Conservation (phyloP, 768 basidiomycete genomes). For the Gloeophyllum trabeum region DNA sequence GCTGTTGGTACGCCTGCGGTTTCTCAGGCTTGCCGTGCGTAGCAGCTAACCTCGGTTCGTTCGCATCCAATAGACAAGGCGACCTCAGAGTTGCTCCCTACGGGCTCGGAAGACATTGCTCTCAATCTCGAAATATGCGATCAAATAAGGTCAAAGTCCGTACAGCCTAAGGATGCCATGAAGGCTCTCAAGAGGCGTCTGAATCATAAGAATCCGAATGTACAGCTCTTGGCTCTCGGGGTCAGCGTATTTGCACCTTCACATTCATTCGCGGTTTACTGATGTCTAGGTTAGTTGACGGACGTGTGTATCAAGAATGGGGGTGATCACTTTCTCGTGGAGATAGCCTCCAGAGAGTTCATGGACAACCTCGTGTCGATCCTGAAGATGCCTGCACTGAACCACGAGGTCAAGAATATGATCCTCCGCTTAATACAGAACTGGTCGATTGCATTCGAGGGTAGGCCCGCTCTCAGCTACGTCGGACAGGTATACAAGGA, state of each 20-base stretch:
- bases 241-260: conserved; percentile 36
- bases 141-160: conserved; percentile 87
- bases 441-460: conserved; percentile 87
- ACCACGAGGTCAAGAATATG: conserved; percentile 73
- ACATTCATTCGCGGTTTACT: conserved; percentile 2
- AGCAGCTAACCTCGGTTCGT: neutral
- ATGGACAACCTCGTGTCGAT: conserved; percentile 89
- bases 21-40: too few species aligned
- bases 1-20: conserved; percentile 51
- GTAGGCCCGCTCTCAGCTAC: conserved; percentile 63
- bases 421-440: conserved; percentile 80
- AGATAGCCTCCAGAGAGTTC: conserved; percentile 83
- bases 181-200: conserved; percentile 78
- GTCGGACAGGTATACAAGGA: conserved; percentile 73
- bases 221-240: conserved; percentile 76
- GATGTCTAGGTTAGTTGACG: conserved; percentile 43
- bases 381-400: conserved; percentile 65
- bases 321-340: conserved; percentile 80
- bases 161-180: conserved; percentile 79
- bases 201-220: conserved; percentile 93
- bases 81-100: conserved; percentile 82
- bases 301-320: conserved; percentile 96
- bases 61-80: conserved; percentile 95
- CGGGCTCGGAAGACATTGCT: conserved; percentile 82
- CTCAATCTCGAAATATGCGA: conserved; percentile 94